These are phyloP conservation scores for Phytophthora chlamydospora DNA, from an alignment of 352 stramenopile species.

Conservation along the genomic window DNA sequence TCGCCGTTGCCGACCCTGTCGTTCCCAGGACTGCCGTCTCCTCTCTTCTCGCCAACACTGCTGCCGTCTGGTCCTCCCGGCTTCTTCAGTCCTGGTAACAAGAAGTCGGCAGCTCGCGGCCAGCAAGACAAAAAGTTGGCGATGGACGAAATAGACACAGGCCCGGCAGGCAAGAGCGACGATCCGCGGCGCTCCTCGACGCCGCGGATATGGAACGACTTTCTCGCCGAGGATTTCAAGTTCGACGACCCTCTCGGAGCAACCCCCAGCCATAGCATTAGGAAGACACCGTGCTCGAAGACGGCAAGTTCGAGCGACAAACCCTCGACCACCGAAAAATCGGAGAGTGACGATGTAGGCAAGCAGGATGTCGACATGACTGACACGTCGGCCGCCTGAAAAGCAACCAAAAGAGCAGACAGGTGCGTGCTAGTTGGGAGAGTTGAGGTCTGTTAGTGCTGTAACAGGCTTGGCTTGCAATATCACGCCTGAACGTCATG, in stretches of 20 bases:
- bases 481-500: constrained; percentile 9
- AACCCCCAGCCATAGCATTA: constrained; percentile 25
- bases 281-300: constrained; percentile 24
- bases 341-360: constrained; percentile 1
- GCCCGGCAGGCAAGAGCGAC: constrained; percentile 17
- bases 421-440: constrained; percentile 14
- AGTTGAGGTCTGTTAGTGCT: constrained; percentile 3
- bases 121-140: constrained; percentile 30
- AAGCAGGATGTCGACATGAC: constrained; percentile 34
- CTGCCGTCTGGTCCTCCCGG: constrained; percentile 30
- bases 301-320: constrained; percentile 4
- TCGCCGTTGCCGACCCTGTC: constrained; percentile 40
- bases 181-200: constrained; percentile 34
- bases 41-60: constrained; percentile 44
- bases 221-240: constrained; percentile 77
- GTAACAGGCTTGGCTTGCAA: constrained; percentile 12
- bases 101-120: constrained; percentile 33
- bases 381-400: constrained; percentile 36
- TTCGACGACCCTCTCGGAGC: constrained; percentile 43
- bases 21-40: constrained; percentile 46
- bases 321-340: constrained; percentile 1
- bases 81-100: constrained; percentile 37
- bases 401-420: constrained; percentile 1
- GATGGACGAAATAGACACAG: constrained; percentile 28
- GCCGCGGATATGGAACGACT: constrained; percentile 72